Evolutionary conservation across 352 stramenopile species (phyloP), one percentile per base, ranked within the genome.

Genomic region (Pythium myriotylum): DNA sequence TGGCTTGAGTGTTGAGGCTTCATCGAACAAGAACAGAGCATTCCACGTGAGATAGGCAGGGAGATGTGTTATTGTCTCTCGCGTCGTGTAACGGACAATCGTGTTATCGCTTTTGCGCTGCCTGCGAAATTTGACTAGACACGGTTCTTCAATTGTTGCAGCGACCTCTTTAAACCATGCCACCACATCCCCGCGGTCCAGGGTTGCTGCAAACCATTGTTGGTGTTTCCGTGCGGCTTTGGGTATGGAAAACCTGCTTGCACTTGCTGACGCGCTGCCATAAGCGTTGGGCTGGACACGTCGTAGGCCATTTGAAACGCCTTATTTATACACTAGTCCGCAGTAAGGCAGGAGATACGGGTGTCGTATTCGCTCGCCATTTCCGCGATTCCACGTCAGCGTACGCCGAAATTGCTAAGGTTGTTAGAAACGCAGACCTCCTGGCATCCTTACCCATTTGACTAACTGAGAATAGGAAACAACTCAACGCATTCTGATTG

Each of bases 371-470:
- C 52, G 39, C 2, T 48, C 23, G 19, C 52, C 52, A 3, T 12
- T 2, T 4, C 52, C 52, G 6, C 39, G 35, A 6, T 26, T 39
- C 2, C 16, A 10, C 37, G 24, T 59, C 39, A 5, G 33, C 17
- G 17, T 12, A 24, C 35, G 37, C 14, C 4, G 35, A 50, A 22
- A 59, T 50, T 4, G 52, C 37, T 6, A 59, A 39, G 2, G 37
- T 4, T 24, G 52, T 59, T 6, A 59, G 20, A 16, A 50, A 40
- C 6, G 37, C 22, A 14, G 52, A 41, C 24, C 40, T 50, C 1
- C 39, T 3, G 27, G 37, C 52, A 23, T 59, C 39, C 23, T 59
- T 49, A 40, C 9, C 32, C 52, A 49, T 59, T 24, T 50, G 19
- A 33, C 23, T 40, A 3, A 49, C 8, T 2, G 52, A 59, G 39